phyloP scores from a whole-genome alignment of 176 grass and related monocot species.

The Carex littledalei region DNA sequence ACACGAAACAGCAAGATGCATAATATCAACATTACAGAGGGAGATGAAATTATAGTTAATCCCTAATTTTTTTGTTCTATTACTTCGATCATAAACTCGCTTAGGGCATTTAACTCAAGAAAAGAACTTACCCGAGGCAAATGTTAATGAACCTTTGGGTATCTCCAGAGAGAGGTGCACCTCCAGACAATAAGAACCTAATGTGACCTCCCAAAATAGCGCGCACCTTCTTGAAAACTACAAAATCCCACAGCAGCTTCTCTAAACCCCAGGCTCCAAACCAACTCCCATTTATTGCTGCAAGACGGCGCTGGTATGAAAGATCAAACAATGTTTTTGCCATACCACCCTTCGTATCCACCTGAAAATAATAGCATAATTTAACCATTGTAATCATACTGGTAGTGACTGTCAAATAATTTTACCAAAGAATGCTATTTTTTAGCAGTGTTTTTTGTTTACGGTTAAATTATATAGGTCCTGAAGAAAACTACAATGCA shows the following conservation, averaged over 20 bases:
- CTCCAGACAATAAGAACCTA: conserved; percentile 83
- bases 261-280: conserved; percentile 91
- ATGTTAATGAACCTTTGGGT: conserved; percentile 98
- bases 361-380: conserved; percentile 34
- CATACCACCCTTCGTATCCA: conserved; percentile 74
- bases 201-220: conserved; percentile 72
- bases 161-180: conserved; percentile 74
- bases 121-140: conserved; percentile 82
- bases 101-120: conserved; percentile 34
- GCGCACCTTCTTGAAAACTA: conserved; percentile 74
- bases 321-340: conserved; percentile 83
- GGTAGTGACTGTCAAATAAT: not conserved
- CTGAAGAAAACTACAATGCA: not conserved
- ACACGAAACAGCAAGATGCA: not conserved
- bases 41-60: not conserved
- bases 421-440: not conserved
- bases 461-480: not conserved
- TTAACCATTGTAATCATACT: not conserved
- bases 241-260: conserved; percentile 77
- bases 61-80: not conserved
- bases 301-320: conserved; percentile 67
- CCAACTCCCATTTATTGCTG: conserved; percentile 94
- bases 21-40: not conserved
- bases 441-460: not conserved
- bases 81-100: conserved; percentile 30